Percentiles rank a stretch among this genome's conserved stretches.
Evolutionary conservation across 257 asterid species (phyloP).

Genomic region (Scutellaria galericulata): DNA sequence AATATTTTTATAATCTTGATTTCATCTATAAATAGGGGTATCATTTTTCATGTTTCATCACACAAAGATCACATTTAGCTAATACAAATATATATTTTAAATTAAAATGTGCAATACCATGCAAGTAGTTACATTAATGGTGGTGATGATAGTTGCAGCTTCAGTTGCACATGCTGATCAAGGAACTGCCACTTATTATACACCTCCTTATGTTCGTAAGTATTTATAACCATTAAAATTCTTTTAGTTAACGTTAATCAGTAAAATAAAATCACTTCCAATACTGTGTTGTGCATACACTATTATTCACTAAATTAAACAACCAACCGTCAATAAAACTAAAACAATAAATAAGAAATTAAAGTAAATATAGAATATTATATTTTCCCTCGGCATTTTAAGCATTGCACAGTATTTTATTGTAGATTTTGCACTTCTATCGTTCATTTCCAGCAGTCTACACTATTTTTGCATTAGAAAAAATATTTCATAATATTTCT

Average conservation of each 20-base stretch:
- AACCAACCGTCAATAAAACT: too few species aligned
- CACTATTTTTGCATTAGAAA: too few species aligned
- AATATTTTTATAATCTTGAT: neutral
- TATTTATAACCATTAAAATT: conserved; percentile 1
- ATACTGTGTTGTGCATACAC: neutral
- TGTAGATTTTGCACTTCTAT: too few species aligned
- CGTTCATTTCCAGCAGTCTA: too few species aligned
- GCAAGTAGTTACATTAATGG: neutral
- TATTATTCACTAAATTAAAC: too few species aligned
- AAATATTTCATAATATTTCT: too few species aligned
- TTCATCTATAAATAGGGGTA: conserved; percentile 31
- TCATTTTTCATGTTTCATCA: conserved; percentile 8
- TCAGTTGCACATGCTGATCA: conserved; percentile 33
- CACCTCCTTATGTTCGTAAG: conserved; percentile 67
- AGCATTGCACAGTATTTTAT: too few species aligned
- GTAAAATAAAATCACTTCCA: neutral
- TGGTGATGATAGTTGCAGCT: conserved; percentile 14
- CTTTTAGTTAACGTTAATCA: neutral
- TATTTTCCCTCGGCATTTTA: too few species aligned
- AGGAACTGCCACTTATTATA: conserved; percentile 60
- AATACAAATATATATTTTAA: conserved; percentile 3
- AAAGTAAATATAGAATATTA: too few species aligned
- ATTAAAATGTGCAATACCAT: conserved; percentile 7
- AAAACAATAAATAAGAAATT: too few species aligned
- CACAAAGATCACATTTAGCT: neutral